These are phyloP conservation scores for Candida ficus DNA, from an alignment of 805 yeast species.

Conservation along the genomic window DNA sequence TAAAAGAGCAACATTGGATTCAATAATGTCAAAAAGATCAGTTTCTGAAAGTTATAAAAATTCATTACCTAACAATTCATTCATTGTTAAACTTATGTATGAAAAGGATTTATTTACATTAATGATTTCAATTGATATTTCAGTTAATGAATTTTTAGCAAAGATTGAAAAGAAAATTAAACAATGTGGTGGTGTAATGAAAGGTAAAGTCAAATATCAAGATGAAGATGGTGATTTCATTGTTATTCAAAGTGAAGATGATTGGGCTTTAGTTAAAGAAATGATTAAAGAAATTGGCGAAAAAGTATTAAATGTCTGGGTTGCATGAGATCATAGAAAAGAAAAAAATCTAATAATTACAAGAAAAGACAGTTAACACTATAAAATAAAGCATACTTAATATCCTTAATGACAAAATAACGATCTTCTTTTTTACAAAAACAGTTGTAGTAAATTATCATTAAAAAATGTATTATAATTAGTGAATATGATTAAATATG, in stretches of 20 bases:
- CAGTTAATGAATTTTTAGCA: conserved; percentile 47
- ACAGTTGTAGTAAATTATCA: no score
- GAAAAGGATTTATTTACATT: conserved; percentile 54
- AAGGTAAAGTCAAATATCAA: conserved; percentile 63
- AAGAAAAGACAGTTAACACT: no score
- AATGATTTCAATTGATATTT: conserved; percentile 50
- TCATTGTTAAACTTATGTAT: conserved; percentile 37
- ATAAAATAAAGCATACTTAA: no score
- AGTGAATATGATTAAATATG: neutral
- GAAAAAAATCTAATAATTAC: no score
- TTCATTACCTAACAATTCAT: conserved; percentile 32
- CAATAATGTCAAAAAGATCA: conserved; percentile 28
- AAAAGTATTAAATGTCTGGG: conserved; percentile 40
- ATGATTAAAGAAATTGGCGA: conserved; percentile 49
- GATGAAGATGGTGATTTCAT: conserved; percentile 97
- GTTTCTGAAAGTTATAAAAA: conserved; percentile 36
- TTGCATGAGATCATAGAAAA: conserved; percentile 19
- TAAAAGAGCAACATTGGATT: conserved; percentile 24
- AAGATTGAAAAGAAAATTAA: conserved; percentile 54
- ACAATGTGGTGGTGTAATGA: conserved; percentile 44
- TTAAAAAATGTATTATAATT: neutral
- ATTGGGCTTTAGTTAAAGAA: conserved; percentile 81
- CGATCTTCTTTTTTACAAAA: conserved; percentile 1
- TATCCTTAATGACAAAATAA: conserved; percentile 5
- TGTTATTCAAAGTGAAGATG: conserved; percentile 79